These are phyloP conservation scores for Geotrichum candidum DNA, from an alignment of 1,139 yeast species.

Conservation along the genomic window DNA sequence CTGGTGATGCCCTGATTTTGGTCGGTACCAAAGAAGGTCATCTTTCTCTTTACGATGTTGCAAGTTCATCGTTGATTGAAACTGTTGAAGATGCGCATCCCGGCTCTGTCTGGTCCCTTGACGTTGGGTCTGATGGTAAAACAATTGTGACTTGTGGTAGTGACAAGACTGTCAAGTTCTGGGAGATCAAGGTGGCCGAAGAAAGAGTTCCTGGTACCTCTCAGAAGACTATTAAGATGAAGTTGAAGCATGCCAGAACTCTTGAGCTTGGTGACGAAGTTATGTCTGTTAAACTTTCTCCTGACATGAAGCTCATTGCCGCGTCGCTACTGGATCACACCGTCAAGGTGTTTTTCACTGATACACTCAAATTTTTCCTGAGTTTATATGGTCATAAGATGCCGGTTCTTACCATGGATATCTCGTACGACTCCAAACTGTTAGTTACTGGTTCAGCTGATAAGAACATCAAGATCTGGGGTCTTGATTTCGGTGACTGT, in stretches of 20 bases:
- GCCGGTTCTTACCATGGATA: slow-evolving; percentile 78
- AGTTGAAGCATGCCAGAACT: slow-evolving; percentile 67
- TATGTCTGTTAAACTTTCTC: slow-evolving; percentile 72
- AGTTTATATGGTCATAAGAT: slow-evolving; percentile 93
- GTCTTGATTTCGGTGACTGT: slow-evolving; percentile 97
- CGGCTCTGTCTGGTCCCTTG: slow-evolving; percentile 89
- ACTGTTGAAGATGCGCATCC: slow-evolving; percentile 68
- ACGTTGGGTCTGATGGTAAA: slow-evolving; percentile 79
- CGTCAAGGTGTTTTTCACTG: slow-evolving; percentile 85
- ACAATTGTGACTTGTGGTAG: slow-evolving; percentile 88
- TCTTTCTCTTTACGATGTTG: slow-evolving; percentile 77
- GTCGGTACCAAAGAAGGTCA: slow-evolving; percentile 90
- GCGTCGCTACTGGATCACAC: slow-evolving; percentile 85
- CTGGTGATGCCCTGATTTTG: slow-evolving; percentile 83
- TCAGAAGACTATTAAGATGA: slow-evolving; percentile 48
- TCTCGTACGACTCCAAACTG: slow-evolving; percentile 79
- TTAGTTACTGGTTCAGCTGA: slow-evolving; percentile 93
- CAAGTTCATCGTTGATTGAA: slow-evolving; percentile 68
- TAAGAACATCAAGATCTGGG: slow-evolving; percentile 96
- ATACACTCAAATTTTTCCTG: slow-evolving; percentile 76
- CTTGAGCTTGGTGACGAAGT: slow-evolving; percentile 84
- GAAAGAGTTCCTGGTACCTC: slow-evolving; percentile 67
- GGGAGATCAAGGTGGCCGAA: slow-evolving; percentile 70
- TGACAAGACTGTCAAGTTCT: slow-evolving; percentile 81
- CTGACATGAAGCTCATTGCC: slow-evolving; percentile 72